A percentile compares a stretch with the other conserved stretches of the same genome.
These are phyloP conservation scores for Nannochloropsis granulata DNA, from an alignment of 108 stramenopile genomes.

Conservation along the genomic window DNA sequence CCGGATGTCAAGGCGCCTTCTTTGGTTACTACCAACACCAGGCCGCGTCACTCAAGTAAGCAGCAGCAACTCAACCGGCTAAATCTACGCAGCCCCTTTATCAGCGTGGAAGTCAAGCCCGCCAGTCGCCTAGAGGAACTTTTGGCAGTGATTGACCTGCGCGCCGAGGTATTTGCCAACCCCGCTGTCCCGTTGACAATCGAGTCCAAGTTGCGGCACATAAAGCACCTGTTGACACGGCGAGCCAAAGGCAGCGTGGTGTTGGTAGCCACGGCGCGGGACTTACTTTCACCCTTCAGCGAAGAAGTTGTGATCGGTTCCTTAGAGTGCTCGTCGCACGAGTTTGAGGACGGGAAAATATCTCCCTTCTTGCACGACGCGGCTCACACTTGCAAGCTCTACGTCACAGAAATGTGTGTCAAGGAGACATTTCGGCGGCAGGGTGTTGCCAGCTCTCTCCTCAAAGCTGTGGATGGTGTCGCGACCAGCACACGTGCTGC, in stretches of 20 bases:
- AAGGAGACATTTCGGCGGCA: not conserved
- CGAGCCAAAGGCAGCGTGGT: not conserved
- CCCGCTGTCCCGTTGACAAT: not conserved
- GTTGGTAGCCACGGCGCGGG: not conserved
- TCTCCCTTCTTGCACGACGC: not conserved
- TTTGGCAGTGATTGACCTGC: not conserved
- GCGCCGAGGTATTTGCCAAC: not conserved
- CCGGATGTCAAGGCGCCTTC: too few species aligned
- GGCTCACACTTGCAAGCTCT: not conserved
- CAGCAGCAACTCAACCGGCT: not conserved
- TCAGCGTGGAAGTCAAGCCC: not conserved
- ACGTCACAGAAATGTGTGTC: not conserved
- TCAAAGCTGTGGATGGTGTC: not conserved
- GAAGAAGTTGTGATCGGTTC: not conserved
- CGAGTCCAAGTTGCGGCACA: not conserved
- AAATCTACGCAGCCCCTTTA: not conserved
- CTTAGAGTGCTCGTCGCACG: not conserved
- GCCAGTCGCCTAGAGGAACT: not conserved
- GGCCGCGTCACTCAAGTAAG: not conserved
- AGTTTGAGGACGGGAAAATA: not conserved
- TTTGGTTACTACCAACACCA: too few species aligned
- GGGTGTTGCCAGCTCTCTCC: not conserved
- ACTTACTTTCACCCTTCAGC: not conserved
- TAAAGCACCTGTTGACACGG: not conserved
- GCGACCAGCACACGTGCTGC: not conserved